Percentiles rank a stretch among this genome's conserved stretches.
These are phyloP conservation scores for Nannochloropsis salina DNA, from an alignment of 108 stramenopile species.

Conservation along the genomic window DNA sequence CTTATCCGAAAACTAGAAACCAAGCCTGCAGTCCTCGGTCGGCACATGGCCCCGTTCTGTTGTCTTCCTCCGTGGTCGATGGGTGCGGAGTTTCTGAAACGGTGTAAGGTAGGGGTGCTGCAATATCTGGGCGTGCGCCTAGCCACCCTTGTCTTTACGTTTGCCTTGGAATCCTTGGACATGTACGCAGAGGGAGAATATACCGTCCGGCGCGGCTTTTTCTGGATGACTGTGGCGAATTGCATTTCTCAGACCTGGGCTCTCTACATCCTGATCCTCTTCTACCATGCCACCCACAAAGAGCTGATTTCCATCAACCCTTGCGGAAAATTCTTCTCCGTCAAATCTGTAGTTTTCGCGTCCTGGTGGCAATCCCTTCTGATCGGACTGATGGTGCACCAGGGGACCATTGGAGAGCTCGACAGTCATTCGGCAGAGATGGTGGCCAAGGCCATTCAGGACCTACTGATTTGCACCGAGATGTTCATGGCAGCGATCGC, in stretches of 20 bases:
- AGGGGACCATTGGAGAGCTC: constrained; percentile 34
- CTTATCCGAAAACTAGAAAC: constrained; percentile 28
- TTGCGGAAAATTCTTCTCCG: constrained; percentile 52
- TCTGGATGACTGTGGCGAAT: constrained; percentile 46
- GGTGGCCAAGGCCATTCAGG: constrained; percentile 41
- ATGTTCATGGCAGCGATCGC: constrained; percentile 53
- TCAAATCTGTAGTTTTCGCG: constrained; percentile 57
- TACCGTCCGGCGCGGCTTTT: constrained; percentile 37
- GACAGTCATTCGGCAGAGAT: constrained; percentile 27
- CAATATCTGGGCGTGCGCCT: constrained; percentile 34
- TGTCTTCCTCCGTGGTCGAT: constrained; percentile 49
- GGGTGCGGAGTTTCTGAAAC: constrained; percentile 50
- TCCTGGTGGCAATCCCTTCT: constrained; percentile 58
- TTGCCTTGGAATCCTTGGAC: neutral
- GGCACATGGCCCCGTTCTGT: constrained; percentile 48
- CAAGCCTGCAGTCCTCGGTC: constrained; percentile 36
- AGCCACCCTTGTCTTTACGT: neutral
- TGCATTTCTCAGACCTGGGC: constrained; percentile 54
- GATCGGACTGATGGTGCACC: constrained; percentile 50
- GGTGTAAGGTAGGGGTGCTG: constrained; percentile 48
- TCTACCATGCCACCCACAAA: constrained; percentile 52
- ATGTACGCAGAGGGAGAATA: constrained; percentile 47
- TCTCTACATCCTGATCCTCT: constrained; percentile 53
- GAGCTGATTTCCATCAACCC: constrained; percentile 49
- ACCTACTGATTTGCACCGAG: constrained; percentile 54